Base-by-base conservation (phyloP, 768 basidiomycete genomes). In the Naematelia aurantialba region DNA sequence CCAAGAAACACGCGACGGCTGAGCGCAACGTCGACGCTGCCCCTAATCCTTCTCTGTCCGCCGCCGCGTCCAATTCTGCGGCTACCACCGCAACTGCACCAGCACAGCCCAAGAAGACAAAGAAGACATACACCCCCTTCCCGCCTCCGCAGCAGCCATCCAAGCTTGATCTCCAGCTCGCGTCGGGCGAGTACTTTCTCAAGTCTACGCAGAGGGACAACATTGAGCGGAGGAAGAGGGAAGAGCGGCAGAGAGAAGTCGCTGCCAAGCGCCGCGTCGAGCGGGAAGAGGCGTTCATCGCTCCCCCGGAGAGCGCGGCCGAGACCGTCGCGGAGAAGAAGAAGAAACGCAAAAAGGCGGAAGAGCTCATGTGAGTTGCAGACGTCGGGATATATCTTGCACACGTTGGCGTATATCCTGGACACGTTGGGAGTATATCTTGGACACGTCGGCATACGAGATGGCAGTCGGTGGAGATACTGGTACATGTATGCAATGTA, bases 101-200 rank as follows among this genome's bases (percentile, higher is more conserved):
- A 73, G 79, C 62, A 80, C 81, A 53, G 79, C 82, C 49, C 12
- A 83, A 85, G 68, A 80, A 80, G 21, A 82, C 84, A 67, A 94
- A 93, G 84, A 94, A 94, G 76, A 82, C 85, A 14, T 97, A 97
- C 78, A 97, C 96, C n/a, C 96, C 96, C 1, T 99, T 98, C 84
- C 96, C 96, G 34, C 96, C 96, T 29, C 81, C 93, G 5, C 96
- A 97, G 73, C 82, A 84, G 59, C 94, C 93, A 34, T 86, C 91
- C 67, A 98, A 97, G 87, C 81, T 98, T 71, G 96, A 99, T 78
- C 75, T 96, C 46, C 88, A 97, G 81, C 82, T 98, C 64, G 94
- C 96, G 73, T 89, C 88, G 1, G 96, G 96, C 79, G 96, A 98
- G 72, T 98, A 98, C 75, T 99, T 98, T 82, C 87, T 99, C 79